These are phyloP conservation scores for Pleurotus giganteus DNA, from an alignment of 768 basidiomycete species.

Conservation along the genomic window DNA sequence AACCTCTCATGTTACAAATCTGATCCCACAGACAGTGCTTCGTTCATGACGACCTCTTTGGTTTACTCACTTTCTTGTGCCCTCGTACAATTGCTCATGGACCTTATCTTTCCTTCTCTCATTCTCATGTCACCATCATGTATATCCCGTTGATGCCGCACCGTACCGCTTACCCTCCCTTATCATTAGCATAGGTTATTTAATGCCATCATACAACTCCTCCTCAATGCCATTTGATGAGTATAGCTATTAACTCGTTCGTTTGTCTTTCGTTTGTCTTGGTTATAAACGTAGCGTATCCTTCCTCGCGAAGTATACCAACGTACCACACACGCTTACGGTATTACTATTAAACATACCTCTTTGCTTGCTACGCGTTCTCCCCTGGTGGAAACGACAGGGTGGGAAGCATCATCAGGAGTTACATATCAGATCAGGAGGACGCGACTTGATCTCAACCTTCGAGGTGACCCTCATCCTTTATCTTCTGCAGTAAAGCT, in stretches of 20 bases:
- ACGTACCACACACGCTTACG: too few species aligned
- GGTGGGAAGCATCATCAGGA: too few species aligned
- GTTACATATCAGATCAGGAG: too few species aligned
- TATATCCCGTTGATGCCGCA: background rate
- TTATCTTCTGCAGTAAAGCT: too few species aligned
- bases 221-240: background rate
- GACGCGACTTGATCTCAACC: too few species aligned
- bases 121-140: slow-evolving; percentile 1
- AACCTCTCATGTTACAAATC: background rate
- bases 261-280: background rate
- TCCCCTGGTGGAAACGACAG: too few species aligned
- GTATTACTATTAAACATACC: too few species aligned
- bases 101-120: background rate
- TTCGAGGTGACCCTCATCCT: too few species aligned
- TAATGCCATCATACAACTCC: slow-evolving; percentile 2
- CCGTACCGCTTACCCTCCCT: background rate
- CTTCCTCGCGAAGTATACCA: too few species aligned
- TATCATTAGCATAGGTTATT: slow-evolving; percentile 7
- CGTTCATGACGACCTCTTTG: slow-evolving; percentile 2
- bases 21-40: background rate
- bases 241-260: background rate
- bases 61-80: background rate
- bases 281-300: slow-evolving; percentile 13
- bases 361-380: too few species aligned
- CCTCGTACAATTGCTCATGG: background rate